Evolutionary conservation across 306 rosid species (phyloP).

Genomic region (Calophaca sinica): DNA sequence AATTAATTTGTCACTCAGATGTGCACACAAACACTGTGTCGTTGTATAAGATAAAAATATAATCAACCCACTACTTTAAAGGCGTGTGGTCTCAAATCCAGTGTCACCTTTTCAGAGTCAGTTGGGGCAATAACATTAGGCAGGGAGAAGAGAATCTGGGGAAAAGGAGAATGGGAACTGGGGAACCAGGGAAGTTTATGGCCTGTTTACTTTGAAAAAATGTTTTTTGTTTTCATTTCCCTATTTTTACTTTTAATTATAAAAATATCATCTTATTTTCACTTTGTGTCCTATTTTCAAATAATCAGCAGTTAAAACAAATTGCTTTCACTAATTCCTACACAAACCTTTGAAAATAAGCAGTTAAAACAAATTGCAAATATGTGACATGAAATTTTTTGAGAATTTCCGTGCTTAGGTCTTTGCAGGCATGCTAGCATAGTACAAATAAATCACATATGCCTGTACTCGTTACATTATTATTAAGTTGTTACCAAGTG

Average conservation of each 20-base stretch:
- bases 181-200: conserved; percentile 7
- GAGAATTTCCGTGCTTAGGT: background rate
- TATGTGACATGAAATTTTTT: background rate
- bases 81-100: background rate
- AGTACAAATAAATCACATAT: conserved; percentile 6
- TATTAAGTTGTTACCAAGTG: conserved; percentile 4
- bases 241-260: background rate
- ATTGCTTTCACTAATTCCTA: background rate
- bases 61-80: conserved; percentile 11
- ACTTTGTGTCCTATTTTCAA: too few species aligned
- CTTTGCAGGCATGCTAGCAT: background rate
- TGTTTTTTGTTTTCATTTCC: background rate
- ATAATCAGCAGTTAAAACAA: background rate
- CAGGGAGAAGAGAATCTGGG: background rate
- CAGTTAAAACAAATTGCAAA: background rate
- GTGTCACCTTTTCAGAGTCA: background rate
- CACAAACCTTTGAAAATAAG: background rate
- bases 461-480: conserved; percentile 8
- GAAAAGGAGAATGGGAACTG: background rate
- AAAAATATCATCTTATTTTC: too few species aligned
- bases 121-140: conserved; percentile 11
- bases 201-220: conserved; percentile 12
- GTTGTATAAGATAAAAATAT: background rate
- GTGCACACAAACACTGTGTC: background rate
- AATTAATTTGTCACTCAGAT: background rate